A percentile compares a stretch with the other conserved stretches of the same genome.
Evolutionary conservation across 306 rosid genomes (phyloP).

Genomic region (Pyrus betulifolia): DNA sequence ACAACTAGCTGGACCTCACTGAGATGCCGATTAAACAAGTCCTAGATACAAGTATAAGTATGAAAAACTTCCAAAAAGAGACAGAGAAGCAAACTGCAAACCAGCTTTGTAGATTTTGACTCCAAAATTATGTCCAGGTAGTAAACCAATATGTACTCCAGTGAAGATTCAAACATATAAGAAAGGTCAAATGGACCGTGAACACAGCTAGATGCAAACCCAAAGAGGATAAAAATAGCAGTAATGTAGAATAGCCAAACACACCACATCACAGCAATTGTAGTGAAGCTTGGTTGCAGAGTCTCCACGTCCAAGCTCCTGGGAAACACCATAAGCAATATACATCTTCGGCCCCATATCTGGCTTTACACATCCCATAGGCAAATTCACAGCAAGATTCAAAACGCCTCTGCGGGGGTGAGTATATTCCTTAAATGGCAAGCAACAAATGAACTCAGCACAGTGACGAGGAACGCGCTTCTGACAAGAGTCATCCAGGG

Average conservation of each 20-base stretch:
- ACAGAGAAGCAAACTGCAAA: no score
- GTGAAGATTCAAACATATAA: background rate
- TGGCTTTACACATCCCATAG: conserved; percentile 29
- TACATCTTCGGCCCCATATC: conserved; percentile 87
- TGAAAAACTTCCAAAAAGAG: no score
- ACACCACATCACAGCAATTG: conserved; percentile 16
- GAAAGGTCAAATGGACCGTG: background rate
- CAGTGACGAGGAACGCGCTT: conserved; percentile 69
- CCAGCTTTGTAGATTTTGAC: no score
- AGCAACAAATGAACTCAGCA: conserved; percentile 59
- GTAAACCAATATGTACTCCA: background rate
- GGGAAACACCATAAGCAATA: conserved; percentile 68
- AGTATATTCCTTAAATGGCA: conserved; percentile 73
- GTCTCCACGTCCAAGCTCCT: conserved; percentile 88
- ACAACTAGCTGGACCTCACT: background rate
- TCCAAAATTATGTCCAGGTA: no score
- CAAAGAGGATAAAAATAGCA: background rate
- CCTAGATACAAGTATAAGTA: no score
- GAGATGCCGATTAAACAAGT: background rate
- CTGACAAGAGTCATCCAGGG: conserved; percentile 53
- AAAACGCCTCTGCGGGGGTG: conserved; percentile 47
- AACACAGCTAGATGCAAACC: background rate
- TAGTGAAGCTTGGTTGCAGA: conserved; percentile 80
- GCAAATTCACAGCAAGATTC: conserved; percentile 52
- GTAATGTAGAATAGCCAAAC: conserved; percentile 8